Conservation (phyloP, 164 flowering plant genomes). For the Liquidambar formosana region DNA sequence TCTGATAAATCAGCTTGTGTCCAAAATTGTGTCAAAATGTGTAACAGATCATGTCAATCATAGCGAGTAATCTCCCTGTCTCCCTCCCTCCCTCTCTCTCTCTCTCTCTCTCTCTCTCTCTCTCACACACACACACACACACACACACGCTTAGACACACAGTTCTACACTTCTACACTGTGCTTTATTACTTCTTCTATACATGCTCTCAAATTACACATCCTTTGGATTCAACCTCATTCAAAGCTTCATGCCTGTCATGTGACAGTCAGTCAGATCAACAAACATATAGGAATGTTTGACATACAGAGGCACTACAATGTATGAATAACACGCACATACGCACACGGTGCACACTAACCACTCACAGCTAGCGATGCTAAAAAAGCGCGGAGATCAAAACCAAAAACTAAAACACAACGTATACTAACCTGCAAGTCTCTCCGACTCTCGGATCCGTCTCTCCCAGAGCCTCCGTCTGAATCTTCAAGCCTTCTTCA, state of each 20-base stretch:
- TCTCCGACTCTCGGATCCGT: conserved; percentile 95
- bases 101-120: too few species aligned
- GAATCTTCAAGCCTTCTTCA: conserved; percentile 76
- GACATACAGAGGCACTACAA: neutral
- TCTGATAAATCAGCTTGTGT: too few species aligned
- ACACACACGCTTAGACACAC: too few species aligned
- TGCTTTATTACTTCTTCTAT: neutral
- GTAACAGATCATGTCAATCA: too few species aligned
- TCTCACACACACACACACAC: too few species aligned
- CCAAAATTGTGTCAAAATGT: too few species aligned
- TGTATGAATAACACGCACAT: neutral
- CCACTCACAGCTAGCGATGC: neutral
- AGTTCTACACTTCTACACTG: neutral
- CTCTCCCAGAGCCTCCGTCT: conserved; percentile 83
- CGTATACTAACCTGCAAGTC: conserved; percentile 78
- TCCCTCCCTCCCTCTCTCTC: too few species aligned
- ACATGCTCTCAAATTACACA: neutral
- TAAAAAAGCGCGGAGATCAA: too few species aligned
- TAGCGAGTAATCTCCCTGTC: too few species aligned
- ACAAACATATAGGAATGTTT: neutral
- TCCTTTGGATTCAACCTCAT: too few species aligned
- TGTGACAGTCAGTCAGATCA: neutral
- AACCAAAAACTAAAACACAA: too few species aligned
- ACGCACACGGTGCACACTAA: neutral
- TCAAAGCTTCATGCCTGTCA: too few species aligned